Percentiles rank a stretch among this genome's conserved stretches.
Evolutionary conservation across 2,329 filamentous ascomycete species (phyloP).

Genomic region (Pseudogymnoascus pannorum): DNA sequence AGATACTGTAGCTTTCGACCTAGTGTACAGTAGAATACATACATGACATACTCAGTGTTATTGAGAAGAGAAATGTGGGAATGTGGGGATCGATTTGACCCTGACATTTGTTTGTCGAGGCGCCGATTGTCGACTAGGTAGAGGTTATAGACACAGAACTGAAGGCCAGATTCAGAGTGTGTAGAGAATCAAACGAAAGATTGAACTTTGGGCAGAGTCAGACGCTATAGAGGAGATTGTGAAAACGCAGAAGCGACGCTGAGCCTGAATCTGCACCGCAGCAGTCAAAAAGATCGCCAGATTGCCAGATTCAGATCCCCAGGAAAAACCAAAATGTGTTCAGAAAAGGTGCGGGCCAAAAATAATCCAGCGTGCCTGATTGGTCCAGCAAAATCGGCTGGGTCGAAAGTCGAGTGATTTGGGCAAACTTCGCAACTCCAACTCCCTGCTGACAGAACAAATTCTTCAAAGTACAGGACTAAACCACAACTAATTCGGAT

Average conservation of each 20-base stretch:
- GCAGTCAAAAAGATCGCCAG: slow-evolving; percentile 5
- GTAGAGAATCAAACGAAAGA: not conserved
- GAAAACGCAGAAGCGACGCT: not conserved
- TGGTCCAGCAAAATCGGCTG: slow-evolving; percentile 7
- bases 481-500: slow-evolving; percentile 8
- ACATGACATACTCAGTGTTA: too few relatives aligned
- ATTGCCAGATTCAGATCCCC: not conserved
- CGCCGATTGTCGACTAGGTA: not conserved
- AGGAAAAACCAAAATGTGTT: slow-evolving; percentile 1
- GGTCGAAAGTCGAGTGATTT: not conserved
- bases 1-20: too few relatives aligned
- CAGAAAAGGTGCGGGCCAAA: slow-evolving; percentile 8
- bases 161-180: slow-evolving; percentile 7
- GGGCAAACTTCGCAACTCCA: not conserved
- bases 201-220: not conserved
- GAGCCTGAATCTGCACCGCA: not conserved
- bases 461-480: not conserved
- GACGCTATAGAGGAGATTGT: slow-evolving; percentile 9
- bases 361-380: slow-evolving; percentile 1
- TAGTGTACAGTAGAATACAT: too few relatives aligned
- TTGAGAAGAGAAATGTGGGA: not conserved
- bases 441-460: not conserved
- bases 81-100: slow-evolving; percentile 7
- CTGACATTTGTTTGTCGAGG: not conserved
- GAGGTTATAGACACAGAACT: not conserved